phyloP scores from a whole-genome alignment of 306 rosid genomes.

The Prunus kanzakura region DNA sequence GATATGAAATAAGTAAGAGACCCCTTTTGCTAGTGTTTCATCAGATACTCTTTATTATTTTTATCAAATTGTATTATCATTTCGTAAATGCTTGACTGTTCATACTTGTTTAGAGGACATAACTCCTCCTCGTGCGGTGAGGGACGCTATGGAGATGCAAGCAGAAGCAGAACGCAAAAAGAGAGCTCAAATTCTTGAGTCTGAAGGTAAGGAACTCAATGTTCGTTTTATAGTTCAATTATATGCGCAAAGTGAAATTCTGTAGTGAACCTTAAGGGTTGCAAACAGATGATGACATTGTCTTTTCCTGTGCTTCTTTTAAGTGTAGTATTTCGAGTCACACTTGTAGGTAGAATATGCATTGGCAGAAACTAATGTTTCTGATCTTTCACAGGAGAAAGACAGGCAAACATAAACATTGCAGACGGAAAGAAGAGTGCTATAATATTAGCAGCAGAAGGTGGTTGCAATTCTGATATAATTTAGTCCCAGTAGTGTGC shows the following conservation, averaged over 20 bases:
- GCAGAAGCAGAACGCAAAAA: slow-evolving; percentile 97
- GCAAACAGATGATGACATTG: background rate
- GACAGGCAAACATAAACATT: slow-evolving; percentile 79
- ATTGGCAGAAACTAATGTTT: slow-evolving; percentile 24
- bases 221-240: slow-evolving; percentile 11
- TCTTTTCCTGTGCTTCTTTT: slow-evolving; percentile 17
- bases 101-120: slow-evolving; percentile 74
- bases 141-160: slow-evolving; percentile 98
- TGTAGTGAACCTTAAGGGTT: background rate
- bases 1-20: slow-evolving; percentile 83
- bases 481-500: slow-evolving; percentile 13
- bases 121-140: slow-evolving; percentile 95
- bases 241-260: background rate
- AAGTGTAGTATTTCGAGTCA: background rate
- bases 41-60: slow-evolving; percentile 6
- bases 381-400: slow-evolving; percentile 70
- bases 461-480: slow-evolving; percentile 27
- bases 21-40: slow-evolving; percentile 14
- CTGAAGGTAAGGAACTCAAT: slow-evolving; percentile 60
- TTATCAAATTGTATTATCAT: background rate
- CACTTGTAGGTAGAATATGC: slow-evolving; percentile 12
- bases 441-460: slow-evolving; percentile 91
- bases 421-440: slow-evolving; percentile 91
- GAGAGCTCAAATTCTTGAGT: slow-evolving; percentile 96
- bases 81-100: slow-evolving; percentile 3